Evolutionary conservation across 192 early-diverging fungal species (phyloP).

Genomic region (Chytriomyces sp.): DNA sequence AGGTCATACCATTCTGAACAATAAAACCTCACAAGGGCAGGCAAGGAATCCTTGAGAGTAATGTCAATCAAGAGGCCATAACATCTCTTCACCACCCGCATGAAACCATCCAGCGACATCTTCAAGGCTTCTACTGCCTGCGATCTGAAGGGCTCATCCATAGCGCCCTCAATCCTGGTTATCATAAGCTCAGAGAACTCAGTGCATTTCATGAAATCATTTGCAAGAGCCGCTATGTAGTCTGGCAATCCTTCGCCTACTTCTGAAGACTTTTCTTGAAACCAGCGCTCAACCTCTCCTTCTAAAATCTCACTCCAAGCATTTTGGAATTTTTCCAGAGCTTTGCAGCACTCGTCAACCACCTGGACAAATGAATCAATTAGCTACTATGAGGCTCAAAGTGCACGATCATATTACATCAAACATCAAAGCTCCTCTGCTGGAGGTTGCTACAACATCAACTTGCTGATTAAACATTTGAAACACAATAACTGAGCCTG

Average conservation of each 20-base stretch:
- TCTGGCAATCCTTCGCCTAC: conserved; percentile 87
- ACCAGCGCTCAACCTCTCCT: conserved; percentile 75
- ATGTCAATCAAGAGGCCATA: conserved; percentile 80
- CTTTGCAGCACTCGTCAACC: conserved; percentile 69
- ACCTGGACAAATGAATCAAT: neutral
- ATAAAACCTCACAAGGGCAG: conserved; percentile 75
- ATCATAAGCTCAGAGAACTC: conserved; percentile 87
- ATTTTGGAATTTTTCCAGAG: conserved; percentile 76
- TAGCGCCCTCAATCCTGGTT: conserved; percentile 48
- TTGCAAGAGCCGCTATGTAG: conserved; percentile 93
- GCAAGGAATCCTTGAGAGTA: conserved; percentile 78
- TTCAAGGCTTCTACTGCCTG: conserved; percentile 56
- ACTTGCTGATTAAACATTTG: conserved; percentile 99
- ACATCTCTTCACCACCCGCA: conserved; percentile 79
- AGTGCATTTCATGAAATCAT: conserved; percentile 89
- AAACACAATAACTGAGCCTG: conserved; percentile 87
- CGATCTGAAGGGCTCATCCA: conserved; percentile 38
- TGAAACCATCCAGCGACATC: conserved; percentile 83
- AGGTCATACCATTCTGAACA: conserved; percentile 89
- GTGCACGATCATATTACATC: conserved; percentile 57
- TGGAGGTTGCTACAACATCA: conserved; percentile 79
- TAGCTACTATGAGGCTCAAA: neutral
- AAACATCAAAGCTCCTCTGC: conserved; percentile 86
- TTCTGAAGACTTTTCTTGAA: conserved; percentile 74
- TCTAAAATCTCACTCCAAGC: conserved; percentile 81